Conservation (phyloP, 2,329 filamentous ascomycete genomes). For the Fusarium secorum region DNA sequence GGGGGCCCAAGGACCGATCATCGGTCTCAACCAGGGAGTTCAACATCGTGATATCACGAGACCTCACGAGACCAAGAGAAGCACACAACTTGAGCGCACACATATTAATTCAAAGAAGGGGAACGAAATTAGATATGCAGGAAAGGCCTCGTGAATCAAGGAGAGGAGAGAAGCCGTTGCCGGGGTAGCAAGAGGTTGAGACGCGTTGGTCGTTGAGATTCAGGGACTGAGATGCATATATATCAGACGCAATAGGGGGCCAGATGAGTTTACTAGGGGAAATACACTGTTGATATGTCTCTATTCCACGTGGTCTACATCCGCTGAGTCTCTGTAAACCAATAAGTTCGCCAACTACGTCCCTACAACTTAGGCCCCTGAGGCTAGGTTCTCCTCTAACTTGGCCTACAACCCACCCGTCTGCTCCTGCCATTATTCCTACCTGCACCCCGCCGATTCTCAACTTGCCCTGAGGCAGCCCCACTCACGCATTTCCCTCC, state of each 20-base stretch:
- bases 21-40: background rate
- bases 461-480: background rate
- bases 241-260: background rate
- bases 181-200: conserved; percentile 9
- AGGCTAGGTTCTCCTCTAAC: background rate
- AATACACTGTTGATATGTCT: background rate
- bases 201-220: background rate
- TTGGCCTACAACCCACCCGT: background rate
- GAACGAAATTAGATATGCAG: conserved; percentile 7
- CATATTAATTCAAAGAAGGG: background rate
- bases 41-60: background rate
- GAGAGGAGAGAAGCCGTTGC: background rate
- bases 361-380: background rate
- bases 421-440: conserved; percentile 18
- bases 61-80: background rate
- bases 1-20: background rate
- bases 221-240: background rate
- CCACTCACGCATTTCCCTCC: background rate
- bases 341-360: background rate
- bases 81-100: conserved; percentile 8
- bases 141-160: background rate
- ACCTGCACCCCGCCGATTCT: background rate
- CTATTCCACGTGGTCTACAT: background rate
- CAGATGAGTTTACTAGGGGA: background rate
- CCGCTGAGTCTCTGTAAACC: background rate